Evolutionary conservation across 352 stramenopile species (phyloP), one percentile per base, ranked within the genome.

Genomic region (Globisporangium irregulare): DNA sequence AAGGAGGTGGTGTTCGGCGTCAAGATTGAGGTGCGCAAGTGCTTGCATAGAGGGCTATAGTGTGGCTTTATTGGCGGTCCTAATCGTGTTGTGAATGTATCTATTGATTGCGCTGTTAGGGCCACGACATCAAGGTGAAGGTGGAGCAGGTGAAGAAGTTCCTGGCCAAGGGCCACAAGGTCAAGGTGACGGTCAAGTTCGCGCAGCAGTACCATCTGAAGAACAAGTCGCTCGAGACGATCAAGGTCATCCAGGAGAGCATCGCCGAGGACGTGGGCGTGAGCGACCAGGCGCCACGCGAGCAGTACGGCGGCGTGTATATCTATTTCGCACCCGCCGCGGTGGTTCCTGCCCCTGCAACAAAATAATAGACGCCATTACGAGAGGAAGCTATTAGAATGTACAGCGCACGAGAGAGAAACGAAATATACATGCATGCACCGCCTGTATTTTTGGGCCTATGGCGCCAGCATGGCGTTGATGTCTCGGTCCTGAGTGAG

Each of bases 161-260:
- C 59, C 68, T 93, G 38, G 62, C 58, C 65, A 92, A 91, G 68
- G 85, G 80, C n/a, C 85, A 93, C 75, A 91, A 91, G 66, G 85
- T 93, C 41, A 91, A 92, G 70, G 73, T 91, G 20, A 87, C 80
- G 20, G 70, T 91, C 72, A 90, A 89, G 67, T 93, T 89, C 60
- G 74, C 68, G 14, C 75, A 80, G 29, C 75, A 87, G 22, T 86
- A 83, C 66, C 80, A 91, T 56, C 72, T 91, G 25, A 87, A 89
- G 67, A 41, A 70, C 32, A 73, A 76, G 27, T 77, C 80, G 29
- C 38, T 86, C 55, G 71, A 80, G 36, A 79, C 89, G 65, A 56
- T 93, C 51, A 59, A 73, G 54, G 18, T 59, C 27, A 89, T 93
- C 59, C 68, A 76, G 61, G 71, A 76, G n/a, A 50, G 67, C n/a